A percentile compares a stretch with the other conserved stretches of the same genome.
These are phyloP conservation scores for Thielaviopsis populi DNA, from an alignment of 2,329 filamentous ascomycete genomes.

Conservation along the genomic window DNA sequence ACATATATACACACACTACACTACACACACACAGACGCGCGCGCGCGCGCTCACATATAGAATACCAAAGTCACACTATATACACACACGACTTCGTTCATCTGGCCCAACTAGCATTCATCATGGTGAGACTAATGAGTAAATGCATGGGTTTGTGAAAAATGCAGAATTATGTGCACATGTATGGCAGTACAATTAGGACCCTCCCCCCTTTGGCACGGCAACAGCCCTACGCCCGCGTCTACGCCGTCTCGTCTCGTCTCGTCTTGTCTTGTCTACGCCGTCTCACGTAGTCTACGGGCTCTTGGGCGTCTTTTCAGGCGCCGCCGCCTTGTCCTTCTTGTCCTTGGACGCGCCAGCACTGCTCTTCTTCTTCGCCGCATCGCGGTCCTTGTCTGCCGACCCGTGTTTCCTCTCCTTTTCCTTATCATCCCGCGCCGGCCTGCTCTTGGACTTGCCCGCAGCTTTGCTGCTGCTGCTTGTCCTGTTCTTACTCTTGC, in stretches of 20 bases:
- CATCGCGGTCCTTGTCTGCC: not conserved
- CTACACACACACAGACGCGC: too few relatives aligned
- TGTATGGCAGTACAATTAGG: not conserved
- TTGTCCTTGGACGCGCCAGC: not conserved
- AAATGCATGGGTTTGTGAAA: not conserved
- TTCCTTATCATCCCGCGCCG: not conserved
- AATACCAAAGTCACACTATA: too few relatives aligned
- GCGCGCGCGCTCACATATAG: too few relatives aligned
- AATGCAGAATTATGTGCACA: not conserved
- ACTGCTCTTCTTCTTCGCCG: not conserved
- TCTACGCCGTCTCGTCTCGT: not conserved
- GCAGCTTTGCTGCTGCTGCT: not conserved
- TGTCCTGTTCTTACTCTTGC: not conserved
- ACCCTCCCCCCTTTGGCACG: not conserved
- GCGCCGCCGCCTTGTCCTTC: not conserved
- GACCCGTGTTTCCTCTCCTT: conserved; percentile 14
- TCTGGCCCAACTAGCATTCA: too few relatives aligned
- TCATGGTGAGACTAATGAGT: too few relatives aligned
- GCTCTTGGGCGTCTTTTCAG: not conserved
- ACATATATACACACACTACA: too few relatives aligned
- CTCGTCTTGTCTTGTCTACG: too few relatives aligned
- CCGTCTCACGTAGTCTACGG: not conserved
- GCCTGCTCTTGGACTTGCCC: not conserved
- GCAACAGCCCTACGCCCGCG: not conserved
- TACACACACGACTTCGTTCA: too few relatives aligned